phyloP scores from a whole-genome alignment of 768 basidiomycete genomes.

The Tremella mesenterica region DNA sequence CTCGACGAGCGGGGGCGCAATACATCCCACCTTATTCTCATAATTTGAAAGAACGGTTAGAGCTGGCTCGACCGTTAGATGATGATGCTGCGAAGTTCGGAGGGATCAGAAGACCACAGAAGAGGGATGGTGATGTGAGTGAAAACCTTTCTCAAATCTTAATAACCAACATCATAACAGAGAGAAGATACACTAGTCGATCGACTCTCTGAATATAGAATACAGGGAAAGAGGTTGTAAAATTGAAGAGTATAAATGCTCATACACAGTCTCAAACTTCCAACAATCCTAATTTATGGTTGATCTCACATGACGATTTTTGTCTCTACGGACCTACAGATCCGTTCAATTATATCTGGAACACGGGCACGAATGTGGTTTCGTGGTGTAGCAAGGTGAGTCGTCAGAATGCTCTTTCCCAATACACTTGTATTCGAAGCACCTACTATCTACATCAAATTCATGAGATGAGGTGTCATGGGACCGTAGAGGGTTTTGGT shows the following conservation, averaged over 20 bases:
- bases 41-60: neutral
- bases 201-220: neutral
- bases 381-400: slow-evolving; percentile 34
- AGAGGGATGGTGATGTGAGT: neutral
- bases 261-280: neutral
- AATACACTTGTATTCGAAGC: neutral
- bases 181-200: neutral
- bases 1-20: neutral
- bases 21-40: neutral
- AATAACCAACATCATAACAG: too few relatives aligned
- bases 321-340: slow-evolving; percentile 28
- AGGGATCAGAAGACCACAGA: neutral
- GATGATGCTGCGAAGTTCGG: neutral
- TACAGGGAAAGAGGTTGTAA: neutral
- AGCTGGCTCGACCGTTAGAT: neutral
- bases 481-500: too few relatives aligned
- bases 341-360: slow-evolving; percentile 14
- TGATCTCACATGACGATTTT: slow-evolving; percentile 19
- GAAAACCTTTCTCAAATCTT: neutral
- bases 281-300: neutral
- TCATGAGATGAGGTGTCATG: too few relatives aligned
- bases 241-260: neutral
- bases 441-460: too few relatives aligned
- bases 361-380: slow-evolving; percentile 18
- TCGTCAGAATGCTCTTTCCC: neutral